Base-by-base conservation (phyloP, 2,329 filamentous ascomycete species). In the Microdochium nivale region DNA sequence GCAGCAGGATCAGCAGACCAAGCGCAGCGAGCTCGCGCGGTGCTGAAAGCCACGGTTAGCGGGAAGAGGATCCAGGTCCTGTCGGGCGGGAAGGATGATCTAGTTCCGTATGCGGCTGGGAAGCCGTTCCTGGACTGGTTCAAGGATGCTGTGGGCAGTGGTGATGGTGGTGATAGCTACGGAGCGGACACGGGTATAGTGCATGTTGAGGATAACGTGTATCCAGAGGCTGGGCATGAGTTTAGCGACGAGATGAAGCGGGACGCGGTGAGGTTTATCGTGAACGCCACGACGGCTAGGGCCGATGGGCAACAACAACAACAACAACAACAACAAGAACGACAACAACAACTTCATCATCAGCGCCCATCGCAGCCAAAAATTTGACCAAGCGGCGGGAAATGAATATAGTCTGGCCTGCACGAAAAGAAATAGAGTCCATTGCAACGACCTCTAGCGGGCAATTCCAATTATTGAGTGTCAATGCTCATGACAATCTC, bases 101-200 rank as follows among this genome's bases (percentile, higher is more conserved):
- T 92, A 3, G 88, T 94, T 16, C 87, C 88, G 14, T 87, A 88
- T 59, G 67, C 69, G 24, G 78, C 74, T 51, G 76, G 77, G 3
- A 71, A 77, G 61, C 75, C 79, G 0, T 87, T 92, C 55, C 55
- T 88, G 23, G 66, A 74, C 0, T 79, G 83, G 55, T 67, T 94
- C 52, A 80, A 82, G 61, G 67, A 72, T 8, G 81, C 66, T 3
- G 65, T 61, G 2, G 65, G 66, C 7, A 85, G 74, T 77, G 84
- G 73, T 53, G 70, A 73, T 2, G 78, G 83, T 19, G 73, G 79
- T 0, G 67, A 14, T 43, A 14, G 35, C 4, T 5, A 43, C 5
- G 35, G 14, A n/a, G 35, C 7, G 16, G 35, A 23, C 14, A 14
- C 7, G 16, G 14, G 14, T 23, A 14, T 69, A 0, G 68, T 88